phyloP scores from a whole-genome alignment of 495 filamentous ascomycete species.

The Pseudoneurospora amorphoporcata region DNA sequence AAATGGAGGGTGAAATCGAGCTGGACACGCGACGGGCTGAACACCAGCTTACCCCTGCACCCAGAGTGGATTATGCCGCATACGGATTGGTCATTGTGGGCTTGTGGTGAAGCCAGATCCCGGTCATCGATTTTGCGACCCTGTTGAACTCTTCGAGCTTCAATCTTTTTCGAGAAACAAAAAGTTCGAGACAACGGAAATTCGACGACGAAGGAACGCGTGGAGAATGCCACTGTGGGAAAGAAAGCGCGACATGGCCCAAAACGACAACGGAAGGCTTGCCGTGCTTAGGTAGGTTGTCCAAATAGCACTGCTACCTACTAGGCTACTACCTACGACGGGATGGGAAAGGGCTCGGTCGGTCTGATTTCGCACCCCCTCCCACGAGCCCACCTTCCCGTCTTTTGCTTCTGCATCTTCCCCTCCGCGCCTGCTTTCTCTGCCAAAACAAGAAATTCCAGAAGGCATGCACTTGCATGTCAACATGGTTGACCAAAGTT shows the following conservation, averaged over 20 bases:
- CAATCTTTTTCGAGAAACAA: not conserved
- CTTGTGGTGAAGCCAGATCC: conserved; percentile 6
- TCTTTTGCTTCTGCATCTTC: not conserved
- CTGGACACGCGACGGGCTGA: not conserved
- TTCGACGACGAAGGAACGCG: conserved; percentile 5
- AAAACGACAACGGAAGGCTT: conserved; percentile 10
- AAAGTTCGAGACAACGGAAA: not conserved
- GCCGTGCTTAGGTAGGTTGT: conserved; percentile 15
- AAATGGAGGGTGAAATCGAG: not conserved
- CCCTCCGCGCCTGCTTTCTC: not conserved
- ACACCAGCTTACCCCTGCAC: not conserved
- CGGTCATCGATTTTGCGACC: not conserved
- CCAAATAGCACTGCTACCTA: conserved; percentile 31
- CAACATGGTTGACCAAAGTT: not conserved
- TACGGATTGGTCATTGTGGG: conserved; percentile 5
- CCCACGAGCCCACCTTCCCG: not conserved
- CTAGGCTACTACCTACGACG: conserved; percentile 14
- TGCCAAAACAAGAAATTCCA: not conserved
- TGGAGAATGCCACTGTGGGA: conserved; percentile 20
- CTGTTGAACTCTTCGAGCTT: not conserved
- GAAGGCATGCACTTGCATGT: not conserved
- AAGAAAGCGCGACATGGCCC: conserved; percentile 21
- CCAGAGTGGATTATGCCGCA: not conserved
- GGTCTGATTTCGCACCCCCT: not conserved
- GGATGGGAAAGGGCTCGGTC: conserved; percentile 2